phyloP scores from a whole-genome alignment of 768 basidiomycete species.

The Podaxis pistillaris region DNA sequence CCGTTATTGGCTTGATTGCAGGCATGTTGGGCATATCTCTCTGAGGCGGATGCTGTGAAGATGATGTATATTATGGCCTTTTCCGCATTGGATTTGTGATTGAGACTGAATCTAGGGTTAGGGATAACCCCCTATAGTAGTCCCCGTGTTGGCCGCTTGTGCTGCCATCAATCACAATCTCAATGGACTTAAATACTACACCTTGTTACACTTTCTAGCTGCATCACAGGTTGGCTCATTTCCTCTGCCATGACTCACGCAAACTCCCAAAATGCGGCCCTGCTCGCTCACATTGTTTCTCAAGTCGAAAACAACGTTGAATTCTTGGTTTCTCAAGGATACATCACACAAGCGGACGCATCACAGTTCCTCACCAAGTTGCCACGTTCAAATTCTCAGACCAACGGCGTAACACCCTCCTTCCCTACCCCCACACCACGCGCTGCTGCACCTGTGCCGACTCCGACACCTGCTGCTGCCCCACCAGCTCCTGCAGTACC shows the following conservation, averaged over 20 bases:
- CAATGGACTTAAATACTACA: neutral
- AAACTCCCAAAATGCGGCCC: constrained; percentile 38
- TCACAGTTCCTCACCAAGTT: constrained; percentile 49
- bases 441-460: constrained; percentile 2
- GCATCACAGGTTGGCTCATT: neutral
- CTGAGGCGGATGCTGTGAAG: neutral
- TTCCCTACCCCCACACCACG: constrained; percentile 11
- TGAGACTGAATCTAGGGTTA: neutral
- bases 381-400: constrained; percentile 24
- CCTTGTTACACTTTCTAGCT: neutral
- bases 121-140: neutral
- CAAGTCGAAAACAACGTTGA: constrained; percentile 57
- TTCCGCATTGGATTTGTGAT: neutral
- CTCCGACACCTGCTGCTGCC: constrained; percentile 9
- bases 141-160: neutral
- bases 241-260: constrained; percentile 28
- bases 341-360: constrained; percentile 50
- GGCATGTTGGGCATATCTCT: constrained; percentile 31
- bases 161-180: neutral
- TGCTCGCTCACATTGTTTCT: constrained; percentile 57
- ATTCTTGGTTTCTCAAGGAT: constrained; percentile 55
- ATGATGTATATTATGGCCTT: neutral
- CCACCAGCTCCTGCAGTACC: constrained; percentile 19
- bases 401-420: neutral
- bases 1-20: constrained; percentile 33